Base-by-base conservation (phyloP, 1,284 basidiomycete species). In the Polyporus tsugae region DNA sequence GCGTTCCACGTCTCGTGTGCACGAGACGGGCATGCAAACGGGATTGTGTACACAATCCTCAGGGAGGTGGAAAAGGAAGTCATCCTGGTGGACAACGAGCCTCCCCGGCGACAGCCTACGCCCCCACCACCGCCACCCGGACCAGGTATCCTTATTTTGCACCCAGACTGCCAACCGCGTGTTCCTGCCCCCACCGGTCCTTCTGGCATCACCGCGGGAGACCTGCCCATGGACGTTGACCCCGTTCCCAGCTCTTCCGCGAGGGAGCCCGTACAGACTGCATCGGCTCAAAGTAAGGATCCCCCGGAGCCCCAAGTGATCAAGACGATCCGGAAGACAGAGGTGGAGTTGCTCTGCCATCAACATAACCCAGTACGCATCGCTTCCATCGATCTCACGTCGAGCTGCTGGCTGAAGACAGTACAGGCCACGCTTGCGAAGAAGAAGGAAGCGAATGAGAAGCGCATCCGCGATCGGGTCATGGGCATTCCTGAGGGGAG, bases 1-100 rank as follows among this genome's bases (percentile, higher is more conserved):
- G 95, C 97, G 0, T 98, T 95, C 80, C 97, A 99, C 78, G 91
- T 98, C 36, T 93, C 91, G 2, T 99, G 97, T 79, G 97, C 97
- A 0, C 83, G 84, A 36, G 87, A 89, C 33, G 88, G 87, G 0
- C 79, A 80, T 6, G 82, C 79, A 4, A 74, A 77, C 7, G 86
- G 89, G 13, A 85, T 94, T 57, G 81, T 88, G 17, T 94, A 91
- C 75, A 81, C 80, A 2, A 83, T 92, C 29, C 69, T 92, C 15
- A 83, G 86, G 61, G 89, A 94, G 70, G 87, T 94, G 0, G 92
- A 94, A 78, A 93, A 92, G 79, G 91, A 93, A 68, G 91, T 93
- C 17, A 84, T 94, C 10, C 77, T 93, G 41, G 71, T 89, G 61
- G 86, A 87, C 57, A 67, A 81, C 33, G 52, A 73, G 19, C 72